Evolutionary conservation across 768 basidiomycete genomes (phyloP), one percentile per base, ranked within the genome.

Genomic region (Hericium rajendrae): DNA sequence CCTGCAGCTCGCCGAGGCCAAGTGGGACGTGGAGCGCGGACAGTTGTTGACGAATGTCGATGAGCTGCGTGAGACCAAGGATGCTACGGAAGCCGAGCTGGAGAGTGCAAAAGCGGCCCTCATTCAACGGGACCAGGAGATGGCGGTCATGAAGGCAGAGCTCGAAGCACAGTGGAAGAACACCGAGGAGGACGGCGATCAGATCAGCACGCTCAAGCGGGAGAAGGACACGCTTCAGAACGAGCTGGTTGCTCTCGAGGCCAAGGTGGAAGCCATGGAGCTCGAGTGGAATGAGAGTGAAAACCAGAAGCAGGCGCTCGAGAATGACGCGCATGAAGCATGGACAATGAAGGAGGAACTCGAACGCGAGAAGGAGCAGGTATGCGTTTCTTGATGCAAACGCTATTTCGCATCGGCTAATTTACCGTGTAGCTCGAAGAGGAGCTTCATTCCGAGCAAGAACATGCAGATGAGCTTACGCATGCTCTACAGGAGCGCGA

Each of bases 161-260:
- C 67, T 88, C 37, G 83, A 88, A 63, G 80, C 82, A 10, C 86
- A 88, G 69, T 88, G 86, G 86, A 72, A 74, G 38, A 73, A 81
- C 57, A 82, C 85, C 8, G 85, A 87, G 70, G 72, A 73, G 58
- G 69, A 73, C 13, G 70, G 72, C n/a, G 82, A 83, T 61, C 73
- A 71, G 62, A 71, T 79, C 9, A 66, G 73, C 38, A 67, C 66
- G 32, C 66, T 81, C 38, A 61, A 63, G 59, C 61, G 58, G 22
- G 69, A 73, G 57, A 63, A 66, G 51, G 67, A 71, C 32, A 64
- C 60, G 46, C 56, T 70, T 32, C 59, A 68, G 37, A 61, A 43
- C 2, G 68, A 71, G 56, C 57, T 67, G 18, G 70, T 66, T 13
- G 63, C 62, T 37, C 64, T 64, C 26, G 63, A 62, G 37, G 52